A percentile compares a stretch with the other conserved stretches of the same genome.
Conservation (phyloP, 2,329 filamentous ascomycete genomes). For the Onygenales sp. region DNA sequence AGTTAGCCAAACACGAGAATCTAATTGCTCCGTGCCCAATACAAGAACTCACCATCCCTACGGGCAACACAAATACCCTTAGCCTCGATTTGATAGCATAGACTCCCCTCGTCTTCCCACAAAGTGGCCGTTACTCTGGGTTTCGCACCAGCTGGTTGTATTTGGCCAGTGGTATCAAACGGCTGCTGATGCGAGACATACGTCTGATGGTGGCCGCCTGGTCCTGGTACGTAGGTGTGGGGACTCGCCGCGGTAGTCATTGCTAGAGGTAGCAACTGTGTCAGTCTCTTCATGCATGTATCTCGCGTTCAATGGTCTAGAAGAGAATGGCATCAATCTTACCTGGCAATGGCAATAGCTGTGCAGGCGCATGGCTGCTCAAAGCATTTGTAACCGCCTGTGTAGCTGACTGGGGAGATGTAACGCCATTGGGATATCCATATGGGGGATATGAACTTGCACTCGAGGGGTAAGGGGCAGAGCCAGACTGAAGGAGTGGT, state of each 20-base stretch:
- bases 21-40: not conserved
- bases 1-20: not conserved
- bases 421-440: slow-evolving; percentile 64
- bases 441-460: slow-evolving; percentile 58
- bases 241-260: slow-evolving; percentile 29
- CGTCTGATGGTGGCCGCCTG: slow-evolving; percentile 34
- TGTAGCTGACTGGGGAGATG: slow-evolving; percentile 64
- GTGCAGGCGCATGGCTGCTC: slow-evolving; percentile 54
- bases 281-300: slow-evolving; percentile 4
- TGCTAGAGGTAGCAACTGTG: slow-evolving; percentile 15
- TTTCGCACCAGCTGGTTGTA: slow-evolving; percentile 90
- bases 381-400: slow-evolving; percentile 63
- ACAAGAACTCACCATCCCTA: slow-evolving; percentile 61
- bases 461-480: slow-evolving; percentile 55
- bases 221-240: slow-evolving; percentile 30
- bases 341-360: slow-evolving; percentile 59
- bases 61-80: slow-evolving; percentile 92
- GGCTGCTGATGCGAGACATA: slow-evolving; percentile 38
- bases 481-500: slow-evolving; percentile 62
- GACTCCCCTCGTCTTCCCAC: slow-evolving; percentile 95
- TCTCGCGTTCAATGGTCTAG: not conserved
- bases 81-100: slow-evolving; percentile 96
- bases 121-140: slow-evolving; percentile 90
- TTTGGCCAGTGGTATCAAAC: slow-evolving; percentile 84
- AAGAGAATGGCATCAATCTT: slow-evolving; percentile 12